Evolutionary conservation across 2,329 filamentous ascomycete species (phyloP).

Genomic region (Fusarium solani-melongenae): DNA sequence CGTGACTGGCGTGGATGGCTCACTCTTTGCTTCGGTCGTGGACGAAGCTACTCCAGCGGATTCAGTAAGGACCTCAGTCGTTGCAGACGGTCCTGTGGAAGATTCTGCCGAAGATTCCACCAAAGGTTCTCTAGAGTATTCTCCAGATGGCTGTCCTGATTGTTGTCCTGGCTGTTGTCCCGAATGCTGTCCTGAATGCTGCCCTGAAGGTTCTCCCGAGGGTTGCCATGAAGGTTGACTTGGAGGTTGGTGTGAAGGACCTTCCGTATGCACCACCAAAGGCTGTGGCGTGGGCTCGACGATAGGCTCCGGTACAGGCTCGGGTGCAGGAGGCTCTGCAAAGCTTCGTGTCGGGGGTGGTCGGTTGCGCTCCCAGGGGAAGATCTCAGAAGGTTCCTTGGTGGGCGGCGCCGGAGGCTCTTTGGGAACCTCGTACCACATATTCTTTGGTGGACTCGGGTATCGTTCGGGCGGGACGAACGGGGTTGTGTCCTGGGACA

Average conservation of each 20-base stretch:
- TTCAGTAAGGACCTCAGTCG: slow-evolving; percentile 43
- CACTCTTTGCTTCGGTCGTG: slow-evolving; percentile 46
- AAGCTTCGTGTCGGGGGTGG: slow-evolving; percentile 75
- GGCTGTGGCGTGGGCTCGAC: slow-evolving; percentile 38
- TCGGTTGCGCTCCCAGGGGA: slow-evolving; percentile 87
- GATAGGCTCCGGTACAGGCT: slow-evolving; percentile 20
- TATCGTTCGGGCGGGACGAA: slow-evolving; percentile 83
- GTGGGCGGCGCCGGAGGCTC: slow-evolving; percentile 64
- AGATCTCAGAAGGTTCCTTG: slow-evolving; percentile 75
- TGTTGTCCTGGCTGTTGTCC: neutral
- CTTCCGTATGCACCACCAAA: neutral
- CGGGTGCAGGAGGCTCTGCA: slow-evolving; percentile 14
- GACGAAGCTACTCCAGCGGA: slow-evolving; percentile 50
- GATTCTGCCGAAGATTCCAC: neutral
- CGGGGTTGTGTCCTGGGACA: slow-evolving; percentile 79
- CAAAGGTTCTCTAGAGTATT: neutral
- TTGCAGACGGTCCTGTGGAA: slow-evolving; percentile 16
- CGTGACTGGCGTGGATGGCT: slow-evolving; percentile 60
- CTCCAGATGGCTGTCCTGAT: neutral
- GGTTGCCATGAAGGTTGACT: neutral
- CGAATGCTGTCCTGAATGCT: neutral
- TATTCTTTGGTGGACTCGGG: slow-evolving; percentile 84
- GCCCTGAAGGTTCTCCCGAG: neutral
- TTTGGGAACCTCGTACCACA: slow-evolving; percentile 88
- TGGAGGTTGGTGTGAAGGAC: neutral